Conservation (phyloP, 208 protist species). For the Acanthamoeba culbertsoni region DNA sequence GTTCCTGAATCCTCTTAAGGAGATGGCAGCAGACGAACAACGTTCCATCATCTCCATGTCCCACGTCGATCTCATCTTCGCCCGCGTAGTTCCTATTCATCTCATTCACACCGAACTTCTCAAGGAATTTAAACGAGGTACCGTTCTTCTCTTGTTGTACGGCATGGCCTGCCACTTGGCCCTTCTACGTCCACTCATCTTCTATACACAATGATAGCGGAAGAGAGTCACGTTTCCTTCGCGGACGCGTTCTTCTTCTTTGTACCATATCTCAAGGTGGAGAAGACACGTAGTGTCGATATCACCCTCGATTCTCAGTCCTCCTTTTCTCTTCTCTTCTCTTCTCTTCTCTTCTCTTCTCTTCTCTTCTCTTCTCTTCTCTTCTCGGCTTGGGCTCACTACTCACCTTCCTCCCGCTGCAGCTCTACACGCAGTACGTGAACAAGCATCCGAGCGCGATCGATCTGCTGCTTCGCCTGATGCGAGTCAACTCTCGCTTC, state of each 20-base stretch:
- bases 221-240: neutral
- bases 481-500: neutral
- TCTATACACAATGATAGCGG: too few species aligned
- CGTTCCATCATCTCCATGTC: neutral
- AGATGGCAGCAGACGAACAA: neutral
- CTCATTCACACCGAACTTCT: neutral
- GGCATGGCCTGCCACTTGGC: neutral
- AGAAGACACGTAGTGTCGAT: too few species aligned
- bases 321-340: neutral
- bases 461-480: neutral
- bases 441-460: conserved; percentile 23
- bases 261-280: neutral
- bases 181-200: neutral
- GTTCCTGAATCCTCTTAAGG: neutral
- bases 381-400: neutral
- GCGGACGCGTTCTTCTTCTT: neutral
- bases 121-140: neutral
- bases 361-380: neutral
- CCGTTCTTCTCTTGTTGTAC: neutral
- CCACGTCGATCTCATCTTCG: conserved; percentile 6
- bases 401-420: neutral
- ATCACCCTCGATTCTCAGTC: too few species aligned
- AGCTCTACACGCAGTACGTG: conserved; percentile 2
- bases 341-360: neutral
- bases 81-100: neutral